Evolutionary conservation across 345 rosid species (phyloP), one percentile per base, ranked within the genome.

Genomic region (Populus nigra): DNA sequence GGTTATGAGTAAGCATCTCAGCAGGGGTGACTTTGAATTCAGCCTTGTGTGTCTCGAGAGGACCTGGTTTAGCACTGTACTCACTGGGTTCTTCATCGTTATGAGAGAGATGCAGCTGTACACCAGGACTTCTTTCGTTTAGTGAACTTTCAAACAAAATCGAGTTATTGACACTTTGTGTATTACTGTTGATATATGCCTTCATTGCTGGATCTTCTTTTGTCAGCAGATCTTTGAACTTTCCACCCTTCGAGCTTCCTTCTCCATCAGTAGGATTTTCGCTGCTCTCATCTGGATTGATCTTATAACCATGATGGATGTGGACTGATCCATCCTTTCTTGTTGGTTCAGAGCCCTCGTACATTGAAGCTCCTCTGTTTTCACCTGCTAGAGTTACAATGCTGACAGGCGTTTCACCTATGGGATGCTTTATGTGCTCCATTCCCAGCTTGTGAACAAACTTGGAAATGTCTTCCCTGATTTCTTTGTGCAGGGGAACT

Each of bases 301-400:
- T 73, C 85, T 83, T 84, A 79, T 92, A 94, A 33, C 90, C 90
- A 16, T 92, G 86, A 78, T 73, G 89, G 79, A 89, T 92, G 76
- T 82, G 91, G 76, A 90, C 73, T 12, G 87, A 86, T 33, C 82
- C 90, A 6, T 79, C 89, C 81, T 81, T 89, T 82, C 71, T 86
- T 45, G 74, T 65, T 41, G 87, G 83, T 55, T 88, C 94, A 38
- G 88, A 80, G 74, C 81, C 83, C 73, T 89, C 8, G 62, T 84
- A 80, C 94, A 91, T 92, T 41, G 83, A 80, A 2, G 96, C 98
- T 81, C 98, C 99, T 85, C 76, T 89, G 85, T 92, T 94, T 82
- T 96, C 98, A 20, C 98, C 98, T 5, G 97, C 90, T 57, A 94
- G 74, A 17, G 97, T 92, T 45, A 86, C 72, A 39, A 90, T 77